Evolutionary conservation across 2,329 filamentous ascomycete species (phyloP), one percentile per base, ranked within the genome.

Genomic region (Mollisiaceae sp.): DNA sequence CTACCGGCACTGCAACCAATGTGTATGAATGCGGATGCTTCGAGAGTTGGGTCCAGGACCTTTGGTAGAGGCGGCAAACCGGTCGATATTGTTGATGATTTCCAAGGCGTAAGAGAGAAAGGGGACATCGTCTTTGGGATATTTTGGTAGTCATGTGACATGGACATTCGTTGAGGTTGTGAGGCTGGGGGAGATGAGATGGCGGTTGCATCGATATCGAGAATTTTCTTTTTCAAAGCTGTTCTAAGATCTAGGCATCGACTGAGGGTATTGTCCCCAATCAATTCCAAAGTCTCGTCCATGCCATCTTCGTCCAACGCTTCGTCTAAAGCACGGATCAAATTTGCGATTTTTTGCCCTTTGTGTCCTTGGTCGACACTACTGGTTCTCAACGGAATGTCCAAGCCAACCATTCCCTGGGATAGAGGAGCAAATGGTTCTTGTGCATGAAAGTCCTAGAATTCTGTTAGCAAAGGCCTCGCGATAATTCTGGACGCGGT

Each of bases 1-100:
- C 60, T 67, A 1, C 69, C 71, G 39, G 35, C 38, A n/a, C 65
- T 59, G 20, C 55, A 61, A 15, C 71, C 73, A 41, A 56, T 79
- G 71, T 94, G 92, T 0, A 85, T 92, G 72, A 94, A 90, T 12
- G 88, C 86, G 18, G 87, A 84, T 32, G 78, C 79, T 71, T 89
- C 86, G 20, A 94, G 81, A 24, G 80, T 77, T 0, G 82, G 78
- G 68, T 93, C 84, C 6, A 82, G 73, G 59, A 93, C 85, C 11
- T 79, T 75, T 2, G 91, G 91, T 1, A 93, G 78, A 1, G 84
- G 81, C 2, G 89, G 89, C 1, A 86, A 74, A 1, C 77, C 67
- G 18, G 73, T 69, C 3, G 82, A 77, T 45, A 89, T 82, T 41
- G 84, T 82, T 63, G 81, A 77, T 38, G 76, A 78, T n/a, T 75